phyloP scores from a whole-genome alignment of 441 rosid species.

The Syzygium malaccense region DNA sequence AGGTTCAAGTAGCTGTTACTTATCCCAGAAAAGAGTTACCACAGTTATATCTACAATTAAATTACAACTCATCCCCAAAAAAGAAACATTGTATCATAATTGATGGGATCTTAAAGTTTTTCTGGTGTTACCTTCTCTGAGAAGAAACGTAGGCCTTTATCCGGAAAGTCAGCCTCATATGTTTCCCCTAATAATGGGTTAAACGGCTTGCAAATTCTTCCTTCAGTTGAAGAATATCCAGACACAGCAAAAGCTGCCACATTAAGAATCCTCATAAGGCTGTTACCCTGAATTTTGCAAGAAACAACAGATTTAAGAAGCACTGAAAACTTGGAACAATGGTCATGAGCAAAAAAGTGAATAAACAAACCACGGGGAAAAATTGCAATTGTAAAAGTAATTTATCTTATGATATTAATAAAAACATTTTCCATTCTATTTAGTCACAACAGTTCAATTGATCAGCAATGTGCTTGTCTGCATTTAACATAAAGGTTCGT shows the following conservation, averaged over 20 bases:
- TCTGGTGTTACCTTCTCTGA: conserved; percentile 63
- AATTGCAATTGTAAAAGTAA: neutral
- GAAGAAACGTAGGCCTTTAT: conserved; percentile 72
- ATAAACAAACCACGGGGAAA: neutral
- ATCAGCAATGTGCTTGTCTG: neutral
- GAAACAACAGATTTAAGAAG: neutral
- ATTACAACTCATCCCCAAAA: neutral
- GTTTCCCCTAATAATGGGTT: conserved; percentile 90
- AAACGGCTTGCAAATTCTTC: conserved; percentile 84
- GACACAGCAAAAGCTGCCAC: conserved; percentile 95
- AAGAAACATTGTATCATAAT: neutral
- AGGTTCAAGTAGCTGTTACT: neutral
- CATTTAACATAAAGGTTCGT: neutral
- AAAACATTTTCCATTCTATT: neutral
- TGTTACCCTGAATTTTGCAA: conserved; percentile 46
- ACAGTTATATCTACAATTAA: neutral
- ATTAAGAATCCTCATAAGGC: conserved; percentile 72
- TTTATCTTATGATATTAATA: neutral
- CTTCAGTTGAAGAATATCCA: conserved; percentile 90
- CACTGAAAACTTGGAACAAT: neutral
- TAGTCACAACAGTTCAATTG: neutral
- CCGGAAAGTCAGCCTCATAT: conserved; percentile 80
- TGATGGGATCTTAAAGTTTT: neutral
- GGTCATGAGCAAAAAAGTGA: neutral
- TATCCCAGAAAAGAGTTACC: neutral